phyloP scores from a whole-genome alignment of 805 yeast genomes.

The Suhomyces vadensis region DNA sequence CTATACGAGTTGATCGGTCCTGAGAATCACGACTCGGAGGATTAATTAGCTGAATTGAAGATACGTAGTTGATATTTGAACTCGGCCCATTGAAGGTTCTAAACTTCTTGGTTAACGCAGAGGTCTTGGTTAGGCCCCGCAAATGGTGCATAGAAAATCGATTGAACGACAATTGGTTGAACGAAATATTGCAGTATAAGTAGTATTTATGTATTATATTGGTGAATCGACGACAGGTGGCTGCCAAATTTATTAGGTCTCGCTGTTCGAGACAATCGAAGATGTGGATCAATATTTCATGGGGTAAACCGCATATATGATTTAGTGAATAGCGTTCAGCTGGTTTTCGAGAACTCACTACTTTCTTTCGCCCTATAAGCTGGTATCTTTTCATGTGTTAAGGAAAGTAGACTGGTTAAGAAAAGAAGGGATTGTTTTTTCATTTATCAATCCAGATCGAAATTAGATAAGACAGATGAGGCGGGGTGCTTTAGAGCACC shows the following conservation, averaged over 20 bases:
- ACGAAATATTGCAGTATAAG: conserved; percentile 35
- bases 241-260: conserved; percentile 26
- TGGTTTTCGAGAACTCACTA: conserved; percentile 10
- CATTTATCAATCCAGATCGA: neutral
- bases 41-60: conserved; percentile 28
- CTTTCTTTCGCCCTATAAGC: conserved; percentile 40
- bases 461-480: conserved; percentile 2
- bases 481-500: too few species aligned
- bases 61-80: conserved; percentile 32
- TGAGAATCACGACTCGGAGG: conserved; percentile 32
- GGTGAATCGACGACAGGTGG: conserved; percentile 39
- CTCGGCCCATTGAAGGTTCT: conserved; percentile 25
- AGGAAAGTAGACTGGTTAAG: neutral
- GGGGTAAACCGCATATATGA: conserved; percentile 29
- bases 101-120: conserved; percentile 22
- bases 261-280: conserved; percentile 25
- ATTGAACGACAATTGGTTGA: conserved; percentile 31
- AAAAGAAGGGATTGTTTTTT: neutral
- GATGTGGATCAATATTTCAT: conserved; percentile 42
- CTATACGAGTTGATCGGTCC: conserved; percentile 29
- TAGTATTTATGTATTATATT: conserved; percentile 36
- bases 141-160: conserved; percentile 38
- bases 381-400: conserved; percentile 24
- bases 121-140: conserved; percentile 15
- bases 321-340: neutral